Evolutionary conservation across 768 basidiomycete genomes (phyloP), one percentile per base, ranked within the genome.

Genomic region (Naganishia vaughanmartiniae): DNA sequence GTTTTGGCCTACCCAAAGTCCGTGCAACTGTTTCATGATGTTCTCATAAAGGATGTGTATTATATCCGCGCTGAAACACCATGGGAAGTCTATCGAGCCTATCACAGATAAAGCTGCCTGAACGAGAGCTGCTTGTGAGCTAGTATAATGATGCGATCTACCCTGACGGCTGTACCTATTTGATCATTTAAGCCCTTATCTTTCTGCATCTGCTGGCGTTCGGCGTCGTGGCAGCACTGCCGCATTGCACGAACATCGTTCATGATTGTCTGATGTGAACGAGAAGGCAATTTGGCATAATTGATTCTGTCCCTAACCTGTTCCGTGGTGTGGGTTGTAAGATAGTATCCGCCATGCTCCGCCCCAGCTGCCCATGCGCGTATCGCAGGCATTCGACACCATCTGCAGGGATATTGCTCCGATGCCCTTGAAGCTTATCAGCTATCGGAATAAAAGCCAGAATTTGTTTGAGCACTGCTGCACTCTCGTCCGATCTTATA

Each of bases 41-140:
- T 63, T 63, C 30, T 63, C 60, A 9, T 46, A 63, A 1, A 63
- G 24, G 14, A 63, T 42, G 42, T 63, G 60, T 42, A 45, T 63
- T 6, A 63, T 63, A 24, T 63, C 60, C 1, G 39, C 11, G 12
- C 24, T n/a, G 26, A 63, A 63, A 1, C 42, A 63, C 36, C 39
- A 28, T 1, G 60, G n/a, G 26, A 63, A 63, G 3, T 42, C 14
- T 2, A 63, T 42, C 11, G 60, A 63, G n/a, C 26, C 60, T 1
- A 63, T 28, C 2, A 30, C 2, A 26, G 9, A 10, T 9, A 63
- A 63, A 2, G 21, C 15, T 7, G 57, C 19, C 57, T 58, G 56
- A 30, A 19, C 31, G 33, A 21, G 31, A 31, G 6, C 56, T 34
- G 54, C 9, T 14, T 26, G 6, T 24, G 34, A 36, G n/a, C n/a